Evolutionary conservation across 2,329 filamentous ascomycete species (phyloP).

Genomic region (Thermoascus crustaceus): DNA sequence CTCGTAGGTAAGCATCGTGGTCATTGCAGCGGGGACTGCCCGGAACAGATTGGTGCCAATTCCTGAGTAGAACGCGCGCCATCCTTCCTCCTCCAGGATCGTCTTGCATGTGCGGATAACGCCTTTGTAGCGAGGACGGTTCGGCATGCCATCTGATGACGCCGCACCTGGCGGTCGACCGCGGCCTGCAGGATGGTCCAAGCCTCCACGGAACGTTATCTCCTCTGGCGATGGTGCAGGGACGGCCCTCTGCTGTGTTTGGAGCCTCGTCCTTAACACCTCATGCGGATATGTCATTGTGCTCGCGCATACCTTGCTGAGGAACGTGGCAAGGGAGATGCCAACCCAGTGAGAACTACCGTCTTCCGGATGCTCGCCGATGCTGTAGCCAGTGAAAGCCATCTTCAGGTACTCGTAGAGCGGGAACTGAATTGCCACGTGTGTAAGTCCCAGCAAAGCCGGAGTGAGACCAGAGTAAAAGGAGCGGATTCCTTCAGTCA

Average conservation of each 20-base stretch:
- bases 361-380: constrained; percentile 61
- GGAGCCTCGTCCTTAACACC: constrained; percentile 83
- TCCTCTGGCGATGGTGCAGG: constrained; percentile 41
- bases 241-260: constrained; percentile 75
- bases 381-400: constrained; percentile 78
- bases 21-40: constrained; percentile 88
- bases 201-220: constrained; percentile 39
- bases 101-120: constrained; percentile 73
- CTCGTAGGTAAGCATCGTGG: constrained; percentile 96
- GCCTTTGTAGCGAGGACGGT: constrained; percentile 59
- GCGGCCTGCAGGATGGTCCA: constrained; percentile 36
- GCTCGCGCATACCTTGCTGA: constrained; percentile 91
- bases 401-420: constrained; percentile 91
- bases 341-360: constrained; percentile 68
- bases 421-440: constrained; percentile 95
- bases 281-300: constrained; percentile 96
- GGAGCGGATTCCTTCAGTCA: constrained; percentile 73
- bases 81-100: constrained; percentile 85
- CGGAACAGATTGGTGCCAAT: constrained; percentile 97
- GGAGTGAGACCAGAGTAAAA: constrained; percentile 96
- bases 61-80: constrained; percentile 92
- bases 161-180: constrained; percentile 34
- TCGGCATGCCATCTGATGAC: constrained; percentile 51
- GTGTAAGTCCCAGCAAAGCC: constrained; percentile 80
- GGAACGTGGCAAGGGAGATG: constrained; percentile 76